A percentile compares a stretch with the other conserved stretches of the same genome.
These are phyloP conservation scores for Peronosclerospora sorghi DNA, from an alignment of 352 stramenopile genomes.

Conservation along the genomic window DNA sequence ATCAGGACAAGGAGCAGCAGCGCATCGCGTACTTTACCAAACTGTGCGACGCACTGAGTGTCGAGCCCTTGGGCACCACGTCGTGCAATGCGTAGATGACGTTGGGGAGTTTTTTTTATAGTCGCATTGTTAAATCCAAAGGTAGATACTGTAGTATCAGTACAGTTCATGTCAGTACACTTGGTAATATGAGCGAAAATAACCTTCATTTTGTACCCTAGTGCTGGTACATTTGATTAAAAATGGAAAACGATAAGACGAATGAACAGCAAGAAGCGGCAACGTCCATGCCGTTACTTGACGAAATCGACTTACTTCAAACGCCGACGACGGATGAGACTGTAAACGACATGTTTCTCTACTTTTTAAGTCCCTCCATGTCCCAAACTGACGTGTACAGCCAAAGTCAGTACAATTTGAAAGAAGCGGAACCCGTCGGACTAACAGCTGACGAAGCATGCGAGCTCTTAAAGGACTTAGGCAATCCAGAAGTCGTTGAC, in stretches of 20 bases:
- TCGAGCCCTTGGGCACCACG: neutral
- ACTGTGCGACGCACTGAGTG: neutral
- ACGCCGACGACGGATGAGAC: neutral
- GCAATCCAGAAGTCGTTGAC: neutral
- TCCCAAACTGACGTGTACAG: constrained; percentile 2
- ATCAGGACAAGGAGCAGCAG: neutral
- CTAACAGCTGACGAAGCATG: constrained; percentile 24
- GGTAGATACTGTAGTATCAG: no score
- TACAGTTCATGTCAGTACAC: no score
- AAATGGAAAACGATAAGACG: constrained; percentile 4
- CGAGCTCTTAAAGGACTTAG: constrained; percentile 20
- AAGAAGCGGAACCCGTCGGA: neutral
- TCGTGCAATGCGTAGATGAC: neutral
- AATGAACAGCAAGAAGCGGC: constrained; percentile 2
- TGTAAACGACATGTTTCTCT: neutral
- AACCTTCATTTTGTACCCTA: constrained; percentile 2
- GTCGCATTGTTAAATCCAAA: no score
- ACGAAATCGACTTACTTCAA: neutral
- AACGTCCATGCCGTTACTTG: constrained; percentile 1
- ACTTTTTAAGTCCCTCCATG: constrained; percentile 1
- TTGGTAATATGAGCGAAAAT: no score
- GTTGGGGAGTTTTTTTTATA: no score
- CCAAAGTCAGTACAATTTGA: constrained; percentile 7
- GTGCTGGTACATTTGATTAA: neutral
- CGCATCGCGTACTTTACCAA: neutral